A percentile compares a stretch with the other conserved stretches of the same genome.
These are phyloP conservation scores for Rhizopogon vulgaris DNA, from an alignment of 768 basidiomycete genomes.

Conservation along the genomic window DNA sequence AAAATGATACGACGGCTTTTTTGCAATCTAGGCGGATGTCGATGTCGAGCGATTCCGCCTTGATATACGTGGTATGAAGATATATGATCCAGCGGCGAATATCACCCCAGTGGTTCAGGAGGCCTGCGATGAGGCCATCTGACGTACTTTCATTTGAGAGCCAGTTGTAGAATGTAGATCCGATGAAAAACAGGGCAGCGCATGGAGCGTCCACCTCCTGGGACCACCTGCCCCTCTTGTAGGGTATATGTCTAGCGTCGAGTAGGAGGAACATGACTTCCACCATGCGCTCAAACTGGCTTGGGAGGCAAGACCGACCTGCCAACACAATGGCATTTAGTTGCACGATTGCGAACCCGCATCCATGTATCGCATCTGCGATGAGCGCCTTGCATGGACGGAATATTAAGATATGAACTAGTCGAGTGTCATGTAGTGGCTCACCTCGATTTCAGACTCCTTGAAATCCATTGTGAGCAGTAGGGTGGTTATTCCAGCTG, in stretches of 20 bases:
- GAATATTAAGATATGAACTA: neutral
- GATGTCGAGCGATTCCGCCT: conserved; percentile 1
- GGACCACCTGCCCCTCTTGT: conserved; percentile 1
- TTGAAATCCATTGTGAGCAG: neutral
- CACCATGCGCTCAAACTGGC: conserved; percentile 18
- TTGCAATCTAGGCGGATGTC: conserved; percentile 17
- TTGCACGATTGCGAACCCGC: conserved; percentile 9
- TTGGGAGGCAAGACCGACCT: conserved; percentile 8
- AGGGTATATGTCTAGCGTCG: conserved; percentile 13
- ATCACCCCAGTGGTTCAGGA: conserved; percentile 16
- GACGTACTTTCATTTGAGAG: conserved; percentile 9
- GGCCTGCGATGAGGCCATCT: conserved; percentile 9
- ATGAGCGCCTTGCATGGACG: conserved; percentile 10
- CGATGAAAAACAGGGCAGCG: conserved; percentile 14
- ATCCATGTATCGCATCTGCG: conserved; percentile 6
- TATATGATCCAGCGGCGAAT: conserved; percentile 23
- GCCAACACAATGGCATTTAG: conserved; percentile 12
- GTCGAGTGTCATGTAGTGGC: neutral
- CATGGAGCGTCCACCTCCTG: conserved; percentile 10
- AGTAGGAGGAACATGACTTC: conserved; percentile 17
- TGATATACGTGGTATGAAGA: conserved; percentile 12
- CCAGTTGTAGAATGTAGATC: conserved; percentile 20
- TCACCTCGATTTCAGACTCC: conserved; percentile 15
- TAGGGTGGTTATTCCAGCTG: neutral
- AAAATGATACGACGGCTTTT: conserved; percentile 18